Evolutionary conservation across 2,329 filamentous ascomycete species (phyloP).

Genomic region (Diplodia corticola): DNA sequence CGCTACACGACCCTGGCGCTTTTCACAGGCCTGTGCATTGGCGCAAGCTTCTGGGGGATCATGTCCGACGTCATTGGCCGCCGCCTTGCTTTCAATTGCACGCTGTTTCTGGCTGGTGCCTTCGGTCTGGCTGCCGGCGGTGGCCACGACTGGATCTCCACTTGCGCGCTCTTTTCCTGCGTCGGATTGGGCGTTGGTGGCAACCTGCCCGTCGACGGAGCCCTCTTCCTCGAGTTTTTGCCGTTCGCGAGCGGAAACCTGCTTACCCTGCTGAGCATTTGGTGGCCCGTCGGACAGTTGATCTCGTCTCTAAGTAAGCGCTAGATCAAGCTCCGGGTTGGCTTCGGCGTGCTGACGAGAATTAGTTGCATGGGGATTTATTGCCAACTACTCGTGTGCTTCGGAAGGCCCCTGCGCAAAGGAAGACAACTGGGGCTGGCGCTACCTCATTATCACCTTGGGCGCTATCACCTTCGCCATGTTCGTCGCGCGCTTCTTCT

Average conservation of each 20-base stretch:
- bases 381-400: conserved; percentile 63
- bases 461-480: conserved; percentile 73
- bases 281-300: conserved; percentile 84
- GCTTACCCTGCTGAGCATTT: conserved; percentile 77
- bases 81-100: conserved; percentile 77
- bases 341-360: conserved; percentile 27
- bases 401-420: conserved; percentile 35
- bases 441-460: conserved; percentile 69
- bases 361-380: conserved; percentile 71
- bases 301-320: conserved; percentile 59
- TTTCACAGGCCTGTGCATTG: conserved; percentile 74
- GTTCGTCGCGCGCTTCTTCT: conserved; percentile 75
- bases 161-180: conserved; percentile 43
- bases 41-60: conserved; percentile 78
- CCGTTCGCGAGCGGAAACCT: conserved; percentile 72
- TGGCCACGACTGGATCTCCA: conserved; percentile 63
- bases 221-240: conserved; percentile 80
- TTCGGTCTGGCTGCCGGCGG: conserved; percentile 73
- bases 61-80: conserved; percentile 77
- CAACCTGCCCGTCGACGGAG: conserved; percentile 76
- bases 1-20: conserved; percentile 79
- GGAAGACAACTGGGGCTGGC: conserved; percentile 69
- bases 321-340: background rate
- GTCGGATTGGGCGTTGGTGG: conserved; percentile 54
- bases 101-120: conserved; percentile 70